phyloP scores from a whole-genome alignment of 495 filamentous ascomycete species.

The Podospora pseudocomata region DNA sequence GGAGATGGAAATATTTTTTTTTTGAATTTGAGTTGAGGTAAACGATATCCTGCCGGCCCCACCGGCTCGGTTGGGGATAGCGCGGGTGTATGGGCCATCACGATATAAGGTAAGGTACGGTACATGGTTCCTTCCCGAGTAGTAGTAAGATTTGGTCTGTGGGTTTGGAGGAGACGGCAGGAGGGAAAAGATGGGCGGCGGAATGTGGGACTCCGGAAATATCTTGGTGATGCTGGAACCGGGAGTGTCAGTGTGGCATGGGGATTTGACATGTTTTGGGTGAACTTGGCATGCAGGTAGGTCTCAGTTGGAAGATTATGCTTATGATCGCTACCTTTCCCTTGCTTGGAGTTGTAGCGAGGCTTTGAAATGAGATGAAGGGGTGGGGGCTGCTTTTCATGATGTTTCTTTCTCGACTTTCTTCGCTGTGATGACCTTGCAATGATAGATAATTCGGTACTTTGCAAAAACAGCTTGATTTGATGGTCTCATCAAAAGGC shows the following conservation, averaged over 20 bases:
- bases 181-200: no score
- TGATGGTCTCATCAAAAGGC: no score
- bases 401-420: neutral
- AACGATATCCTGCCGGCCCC: constrained; percentile 20
- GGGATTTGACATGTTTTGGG: neutral
- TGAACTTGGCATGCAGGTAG: neutral
- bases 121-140: neutral
- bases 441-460: no score
- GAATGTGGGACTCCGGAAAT: neutral
- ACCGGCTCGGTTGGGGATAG: constrained; percentile 14
- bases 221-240: neutral
- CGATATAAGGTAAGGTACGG: neutral
- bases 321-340: neutral
- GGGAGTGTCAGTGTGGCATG: neutral
- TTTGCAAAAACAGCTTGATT: no score
- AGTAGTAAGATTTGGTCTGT: neutral
- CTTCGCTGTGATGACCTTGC: no score
- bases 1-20: neutral
- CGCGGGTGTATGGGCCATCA: neutral
- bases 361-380: neutral
- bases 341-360: neutral
- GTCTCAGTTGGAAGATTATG: neutral
- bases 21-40: constrained; percentile 4
- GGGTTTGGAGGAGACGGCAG: no score
- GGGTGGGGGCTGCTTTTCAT: neutral